phyloP scores from a whole-genome alignment of 495 filamentous ascomycete species.

The Penicillium angulare region DNA sequence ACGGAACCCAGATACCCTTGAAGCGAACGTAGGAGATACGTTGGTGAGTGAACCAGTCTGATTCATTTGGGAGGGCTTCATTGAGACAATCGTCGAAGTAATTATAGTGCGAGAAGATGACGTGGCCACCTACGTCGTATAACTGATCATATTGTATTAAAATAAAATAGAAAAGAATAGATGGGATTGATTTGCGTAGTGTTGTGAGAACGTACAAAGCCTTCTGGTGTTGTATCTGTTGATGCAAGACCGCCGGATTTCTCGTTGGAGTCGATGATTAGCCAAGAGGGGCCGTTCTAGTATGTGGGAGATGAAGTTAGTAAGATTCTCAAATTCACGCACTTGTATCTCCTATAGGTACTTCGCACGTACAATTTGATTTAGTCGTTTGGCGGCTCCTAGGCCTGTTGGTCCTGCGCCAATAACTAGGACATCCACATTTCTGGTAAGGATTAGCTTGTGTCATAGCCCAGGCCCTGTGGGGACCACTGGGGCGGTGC shows the following conservation, averaged over 20 bases:
- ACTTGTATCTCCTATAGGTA: too few relatives aligned
- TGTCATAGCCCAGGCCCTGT: too few relatives aligned
- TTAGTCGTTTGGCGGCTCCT: conserved; percentile 94
- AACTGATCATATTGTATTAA: conserved; percentile 35
- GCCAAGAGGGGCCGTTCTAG: conserved; percentile 92
- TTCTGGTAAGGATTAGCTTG: conserved; percentile 54
- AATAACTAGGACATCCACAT: conserved; percentile 97
- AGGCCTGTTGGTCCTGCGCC: conserved; percentile 95
- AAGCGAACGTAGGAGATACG: conserved; percentile 98
- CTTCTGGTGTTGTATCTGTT: conserved; percentile 92
- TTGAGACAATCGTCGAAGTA: conserved; percentile 99
- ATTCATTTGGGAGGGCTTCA: conserved; percentile 87
- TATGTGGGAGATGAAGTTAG: conserved; percentile 20
- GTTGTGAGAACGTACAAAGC: conserved; percentile 86
- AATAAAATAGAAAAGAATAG: neutral
- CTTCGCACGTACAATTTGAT: conserved; percentile 87
- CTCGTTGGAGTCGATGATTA: conserved; percentile 92
- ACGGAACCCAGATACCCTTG: conserved; percentile 94
- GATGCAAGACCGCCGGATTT: conserved; percentile 95
- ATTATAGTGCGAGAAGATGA: conserved; percentile 99
- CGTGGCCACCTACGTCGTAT: conserved; percentile 98
- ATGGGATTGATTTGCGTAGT: too few relatives aligned
- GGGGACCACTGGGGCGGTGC: too few relatives aligned
- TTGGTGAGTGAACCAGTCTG: conserved; percentile 97
- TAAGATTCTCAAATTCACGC: conserved; percentile 9